Evolutionary conservation across 148 eudicot species (phyloP).

Genomic region (Mesembryanthemum crystallinum): DNA sequence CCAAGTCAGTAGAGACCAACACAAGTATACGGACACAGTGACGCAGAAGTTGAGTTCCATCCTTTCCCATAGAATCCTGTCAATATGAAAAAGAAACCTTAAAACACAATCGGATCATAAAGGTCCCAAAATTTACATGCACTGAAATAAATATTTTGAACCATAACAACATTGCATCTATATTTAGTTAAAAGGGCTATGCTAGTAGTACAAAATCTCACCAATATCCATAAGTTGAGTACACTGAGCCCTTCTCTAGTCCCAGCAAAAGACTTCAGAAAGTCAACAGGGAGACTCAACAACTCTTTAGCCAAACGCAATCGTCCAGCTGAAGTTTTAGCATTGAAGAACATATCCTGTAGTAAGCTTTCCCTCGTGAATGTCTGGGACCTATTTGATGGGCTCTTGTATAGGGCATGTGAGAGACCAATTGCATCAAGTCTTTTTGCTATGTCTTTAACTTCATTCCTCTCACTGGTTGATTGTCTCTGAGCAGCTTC

Average conservation of each 20-base stretch:
- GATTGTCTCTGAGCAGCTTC: conserved; percentile 75
- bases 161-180: background rate
- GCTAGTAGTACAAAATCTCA: conserved; percentile 25
- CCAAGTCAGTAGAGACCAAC: conserved; percentile 81
- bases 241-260: conserved; percentile 77
- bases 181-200: background rate
- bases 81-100: conserved; percentile 14
- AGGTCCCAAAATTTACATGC: background rate
- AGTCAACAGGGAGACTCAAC: conserved; percentile 69
- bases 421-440: conserved; percentile 74
- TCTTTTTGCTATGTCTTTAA: conserved; percentile 70
- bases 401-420: conserved; percentile 43
- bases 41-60: conserved; percentile 96
- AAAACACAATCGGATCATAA: background rate
- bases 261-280: conserved; percentile 89
- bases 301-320: conserved; percentile 86
- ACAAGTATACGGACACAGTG: conserved; percentile 96
- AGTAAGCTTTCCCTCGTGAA: conserved; percentile 54
- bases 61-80: conserved; percentile 99
- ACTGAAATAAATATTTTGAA: too few relatives aligned
- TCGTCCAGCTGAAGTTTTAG: conserved; percentile 82
- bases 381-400: conserved; percentile 40
- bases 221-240: conserved; percentile 96
- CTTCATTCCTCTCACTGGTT: conserved; percentile 75
- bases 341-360: conserved; percentile 67